Conservation (phyloP, 208 protist genomes). For the Trichomonas vaginalis region DNA sequence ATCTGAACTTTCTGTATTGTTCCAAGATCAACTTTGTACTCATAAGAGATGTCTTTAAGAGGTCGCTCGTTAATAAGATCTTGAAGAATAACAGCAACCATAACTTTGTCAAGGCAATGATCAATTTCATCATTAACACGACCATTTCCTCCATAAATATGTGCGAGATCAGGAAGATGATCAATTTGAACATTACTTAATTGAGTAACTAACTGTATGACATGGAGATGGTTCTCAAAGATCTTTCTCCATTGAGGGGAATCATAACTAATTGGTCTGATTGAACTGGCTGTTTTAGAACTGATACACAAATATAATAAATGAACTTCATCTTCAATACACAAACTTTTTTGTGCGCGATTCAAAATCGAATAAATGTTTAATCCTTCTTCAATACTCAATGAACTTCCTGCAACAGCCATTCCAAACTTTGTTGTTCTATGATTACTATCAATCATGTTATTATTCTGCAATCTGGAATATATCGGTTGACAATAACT, state of each 20-base stretch:
- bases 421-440: background rate
- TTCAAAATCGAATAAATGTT: background rate
- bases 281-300: background rate
- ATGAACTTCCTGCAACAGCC: background rate
- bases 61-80: background rate
- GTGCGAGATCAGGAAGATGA: background rate
- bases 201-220: background rate
- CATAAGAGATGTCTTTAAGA: background rate
- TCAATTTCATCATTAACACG: background rate
- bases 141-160: background rate
- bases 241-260: background rate
- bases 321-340: constrained; percentile 8
- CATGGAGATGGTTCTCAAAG: background rate
- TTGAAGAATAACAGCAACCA: background rate
- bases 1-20: background rate
- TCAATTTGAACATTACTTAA: background rate
- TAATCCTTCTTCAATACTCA: background rate
- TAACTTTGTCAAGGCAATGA: background rate
- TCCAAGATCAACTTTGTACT: background rate
- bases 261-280: background rate
- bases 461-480: background rate
- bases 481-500: background rate
- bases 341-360: background rate
- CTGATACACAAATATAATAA: background rate
- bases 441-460: background rate